Conservation (phyloP, 176 grass and related monocot species). For the Bothriochloa decipiens region DNA sequence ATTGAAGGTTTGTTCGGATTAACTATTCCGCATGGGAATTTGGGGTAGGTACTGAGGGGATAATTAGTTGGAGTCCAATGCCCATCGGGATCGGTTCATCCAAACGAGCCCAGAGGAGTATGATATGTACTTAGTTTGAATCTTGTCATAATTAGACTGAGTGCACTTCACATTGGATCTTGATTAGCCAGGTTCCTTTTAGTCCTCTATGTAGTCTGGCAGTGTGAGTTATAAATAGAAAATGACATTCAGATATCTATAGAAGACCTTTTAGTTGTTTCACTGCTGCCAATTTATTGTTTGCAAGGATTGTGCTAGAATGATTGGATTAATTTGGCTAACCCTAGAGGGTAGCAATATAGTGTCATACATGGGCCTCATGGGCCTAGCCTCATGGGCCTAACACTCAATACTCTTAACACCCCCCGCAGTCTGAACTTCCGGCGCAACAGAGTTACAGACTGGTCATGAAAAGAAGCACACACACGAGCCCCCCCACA, state of each 20-base stretch:
- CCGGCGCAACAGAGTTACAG: too few species aligned
- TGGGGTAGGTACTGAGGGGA: background rate
- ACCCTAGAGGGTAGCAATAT: too few species aligned
- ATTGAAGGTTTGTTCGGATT: background rate
- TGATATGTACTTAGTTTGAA: background rate
- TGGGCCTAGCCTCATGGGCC: too few species aligned
- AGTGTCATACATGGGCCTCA: too few species aligned
- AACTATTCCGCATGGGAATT: background rate
- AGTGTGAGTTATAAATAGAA: background rate
- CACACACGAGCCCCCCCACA: too few species aligned
- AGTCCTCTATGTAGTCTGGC: background rate
- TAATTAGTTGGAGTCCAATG: background rate
- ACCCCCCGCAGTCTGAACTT: too few species aligned
- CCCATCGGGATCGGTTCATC: background rate
- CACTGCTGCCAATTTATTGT: background rate
- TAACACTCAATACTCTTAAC: too few species aligned
- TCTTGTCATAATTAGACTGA: background rate
- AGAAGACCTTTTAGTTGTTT: background rate
- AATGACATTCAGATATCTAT: background rate
- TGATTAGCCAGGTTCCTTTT: constrained; percentile 2
- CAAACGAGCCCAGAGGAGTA: background rate
- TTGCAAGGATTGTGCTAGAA: background rate
- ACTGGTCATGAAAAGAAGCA: too few species aligned
- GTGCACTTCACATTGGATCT: background rate
- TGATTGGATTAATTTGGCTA: too few species aligned